Percentiles rank a stretch among this genome's conserved stretches.
phyloP scores from a whole-genome alignment of 2,329 filamentous ascomycete genomes.

The Cytospora schulzeri region DNA sequence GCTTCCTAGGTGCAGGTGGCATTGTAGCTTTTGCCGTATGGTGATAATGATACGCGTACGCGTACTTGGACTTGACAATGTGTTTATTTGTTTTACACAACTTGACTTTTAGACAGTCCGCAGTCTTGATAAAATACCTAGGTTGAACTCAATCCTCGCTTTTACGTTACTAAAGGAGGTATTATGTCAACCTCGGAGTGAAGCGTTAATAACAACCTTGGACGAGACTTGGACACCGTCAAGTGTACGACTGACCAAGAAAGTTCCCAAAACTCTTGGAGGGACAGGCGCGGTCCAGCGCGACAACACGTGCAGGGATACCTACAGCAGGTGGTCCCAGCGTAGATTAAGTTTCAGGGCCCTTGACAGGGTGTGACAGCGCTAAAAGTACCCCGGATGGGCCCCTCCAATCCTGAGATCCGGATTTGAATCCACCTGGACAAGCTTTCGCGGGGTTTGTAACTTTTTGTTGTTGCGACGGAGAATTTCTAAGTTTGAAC shows the following conservation, averaged over 20 bases:
- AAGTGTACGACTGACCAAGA: neutral
- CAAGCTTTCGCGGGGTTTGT: constrained; percentile 17
- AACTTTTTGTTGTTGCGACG: constrained; percentile 9
- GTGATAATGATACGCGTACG: neutral
- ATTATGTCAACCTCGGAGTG: neutral
- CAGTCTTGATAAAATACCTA: neutral
- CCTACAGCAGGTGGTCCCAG: neutral
- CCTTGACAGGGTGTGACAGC: neutral
- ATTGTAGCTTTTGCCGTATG: neutral
- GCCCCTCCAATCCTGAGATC: constrained; percentile 10
- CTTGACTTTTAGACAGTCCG: neutral
- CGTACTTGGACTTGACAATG: neutral
- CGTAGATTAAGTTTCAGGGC: neutral
- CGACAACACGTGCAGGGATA: constrained; percentile 2
- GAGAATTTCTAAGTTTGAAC: neutral
- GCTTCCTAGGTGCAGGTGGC: constrained; percentile 37
- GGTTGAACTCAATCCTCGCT: neutral
- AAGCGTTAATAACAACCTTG: neutral
- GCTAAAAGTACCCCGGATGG: neutral
- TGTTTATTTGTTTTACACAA: neutral
- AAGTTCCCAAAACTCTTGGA: neutral
- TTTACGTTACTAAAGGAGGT: too few species aligned
- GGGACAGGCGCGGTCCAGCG: constrained; percentile 1
- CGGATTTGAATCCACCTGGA: constrained; percentile 16
- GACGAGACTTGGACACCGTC: neutral